Evolutionary conservation across 2,329 filamentous ascomycete species (phyloP), one percentile per base, ranked within the genome.

Genomic region (Escovopsis sp.): DNA sequence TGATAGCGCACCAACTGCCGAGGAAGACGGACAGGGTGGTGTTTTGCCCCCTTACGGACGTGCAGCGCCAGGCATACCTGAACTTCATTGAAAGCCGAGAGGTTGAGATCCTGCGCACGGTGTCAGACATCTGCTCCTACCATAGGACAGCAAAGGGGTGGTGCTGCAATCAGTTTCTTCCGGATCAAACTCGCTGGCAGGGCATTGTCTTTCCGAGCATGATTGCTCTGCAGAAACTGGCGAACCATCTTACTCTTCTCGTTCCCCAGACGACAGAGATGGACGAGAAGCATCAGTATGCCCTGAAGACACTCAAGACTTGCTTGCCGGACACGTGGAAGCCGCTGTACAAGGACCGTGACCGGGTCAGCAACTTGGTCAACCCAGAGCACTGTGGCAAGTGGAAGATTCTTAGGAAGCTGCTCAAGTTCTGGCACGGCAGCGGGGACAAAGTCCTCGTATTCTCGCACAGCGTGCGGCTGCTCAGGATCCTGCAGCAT

Each of bases 381-480:
- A 87, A 94, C 51, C 82, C 85, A 0, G 83, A 93, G 44, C 95
- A 88, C 50, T 98, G 91, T 55, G 91, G 91, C 4, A 98, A 98
- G 61, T 98, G 91, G 91, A 87, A 85, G 55, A 77, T 98, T 1
- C 61, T 98, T 28, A 85, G 80, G 58, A 88, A 85, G 52, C 67
- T 98, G 4, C 72, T 98, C 6, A 80, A 79, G 43, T 89, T 91
- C 59, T 98, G 91, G 91, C 77, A 94, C 56, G 69, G 74, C 12
- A 87, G 83, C 54, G 85, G 86, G 12, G 87, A 95, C 63, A 98
- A 96, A 60, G 91, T 95, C 1, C 72, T 98, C 0, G 82, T 98
- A 3, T 98, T 98, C 59, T 94, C 85, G 0, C 88, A 96, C 55
- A 93, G 83, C 46, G 87, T 96, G 4, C 77, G 84, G 2, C 67